Conservation (phyloP, 2,329 filamentous ascomycete species). For the Shiraia sp. region DNA sequence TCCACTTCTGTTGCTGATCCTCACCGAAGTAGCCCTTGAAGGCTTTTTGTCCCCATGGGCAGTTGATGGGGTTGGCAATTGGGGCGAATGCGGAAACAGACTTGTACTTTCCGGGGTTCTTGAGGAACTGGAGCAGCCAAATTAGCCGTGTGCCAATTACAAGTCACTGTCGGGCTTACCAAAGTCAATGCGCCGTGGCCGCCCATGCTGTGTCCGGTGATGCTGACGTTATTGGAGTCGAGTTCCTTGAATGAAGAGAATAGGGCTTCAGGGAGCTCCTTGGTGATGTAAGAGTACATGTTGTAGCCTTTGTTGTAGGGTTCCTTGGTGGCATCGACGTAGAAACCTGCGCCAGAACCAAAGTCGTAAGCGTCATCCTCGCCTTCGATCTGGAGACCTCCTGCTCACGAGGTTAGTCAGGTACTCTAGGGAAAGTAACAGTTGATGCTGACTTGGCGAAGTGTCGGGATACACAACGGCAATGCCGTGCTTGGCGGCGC, state of each 20-base stretch:
- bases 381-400: constrained; percentile 76
- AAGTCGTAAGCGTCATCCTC: constrained; percentile 93
- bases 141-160: constrained; percentile 8
- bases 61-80: constrained; percentile 81
- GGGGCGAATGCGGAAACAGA: constrained; percentile 89
- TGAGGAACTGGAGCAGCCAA: constrained; percentile 77
- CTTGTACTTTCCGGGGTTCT: constrained; percentile 87
- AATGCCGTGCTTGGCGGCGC: constrained; percentile 77
- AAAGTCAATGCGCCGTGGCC: constrained; percentile 93
- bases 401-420: constrained; percentile 45
- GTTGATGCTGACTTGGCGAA: constrained; percentile 68
- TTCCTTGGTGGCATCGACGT: constrained; percentile 78
- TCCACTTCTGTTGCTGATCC: constrained; percentile 74
- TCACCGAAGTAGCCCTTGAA: constrained; percentile 88
- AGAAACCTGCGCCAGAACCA: constrained; percentile 90
- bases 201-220: constrained; percentile 96
- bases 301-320: constrained; percentile 81
- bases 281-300: constrained; percentile 93
- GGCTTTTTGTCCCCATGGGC: constrained; percentile 95
- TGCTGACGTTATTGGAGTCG: constrained; percentile 72
- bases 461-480: constrained; percentile 97
- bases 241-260: constrained; percentile 73
- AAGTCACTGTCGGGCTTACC: too few relatives aligned
- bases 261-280: constrained; percentile 79
- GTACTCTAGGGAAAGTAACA: background rate